Evolutionary conservation across 169 alveolate genomes (phyloP).

Genomic region (Sarcocystis neurona): DNA sequence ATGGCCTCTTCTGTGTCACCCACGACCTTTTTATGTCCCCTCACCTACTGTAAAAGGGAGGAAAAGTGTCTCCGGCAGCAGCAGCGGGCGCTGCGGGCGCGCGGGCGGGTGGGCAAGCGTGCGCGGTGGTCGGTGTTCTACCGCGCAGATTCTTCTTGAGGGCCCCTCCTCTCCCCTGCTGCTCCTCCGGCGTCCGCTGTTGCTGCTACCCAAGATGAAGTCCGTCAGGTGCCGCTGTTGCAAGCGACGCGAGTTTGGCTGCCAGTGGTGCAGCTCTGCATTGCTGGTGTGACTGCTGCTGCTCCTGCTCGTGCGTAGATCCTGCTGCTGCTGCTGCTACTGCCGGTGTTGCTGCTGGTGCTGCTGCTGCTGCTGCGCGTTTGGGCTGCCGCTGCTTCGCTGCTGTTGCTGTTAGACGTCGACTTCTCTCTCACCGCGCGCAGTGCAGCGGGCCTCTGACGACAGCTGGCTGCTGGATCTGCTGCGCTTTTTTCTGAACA

Average conservation of each 20-base stretch:
- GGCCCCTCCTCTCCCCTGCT: neutral
- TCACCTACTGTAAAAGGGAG: conserved; percentile 7
- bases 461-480: neutral
- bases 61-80: neutral
- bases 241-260: neutral
- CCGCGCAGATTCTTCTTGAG: neutral
- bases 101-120: neutral
- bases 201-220: conserved; percentile 17
- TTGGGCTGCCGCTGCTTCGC: neutral
- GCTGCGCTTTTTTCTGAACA: neutral
- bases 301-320: conserved; percentile 10
- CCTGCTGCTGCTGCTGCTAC: conserved; percentile 28
- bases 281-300: neutral
- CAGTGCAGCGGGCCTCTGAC: neutral
- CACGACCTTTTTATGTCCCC: neutral
- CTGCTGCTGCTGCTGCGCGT: neutral
- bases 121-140: neutral
- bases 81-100: neutral
- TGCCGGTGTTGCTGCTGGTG: neutral
- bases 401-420: neutral
- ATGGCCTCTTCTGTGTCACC: neutral
- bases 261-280: conserved; percentile 42
- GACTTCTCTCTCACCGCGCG: neutral
- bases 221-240: neutral
- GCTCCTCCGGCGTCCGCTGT: conserved; percentile 1